phyloP scores from a whole-genome alignment of 306 rosid species.

The Lablab purpureus region DNA sequence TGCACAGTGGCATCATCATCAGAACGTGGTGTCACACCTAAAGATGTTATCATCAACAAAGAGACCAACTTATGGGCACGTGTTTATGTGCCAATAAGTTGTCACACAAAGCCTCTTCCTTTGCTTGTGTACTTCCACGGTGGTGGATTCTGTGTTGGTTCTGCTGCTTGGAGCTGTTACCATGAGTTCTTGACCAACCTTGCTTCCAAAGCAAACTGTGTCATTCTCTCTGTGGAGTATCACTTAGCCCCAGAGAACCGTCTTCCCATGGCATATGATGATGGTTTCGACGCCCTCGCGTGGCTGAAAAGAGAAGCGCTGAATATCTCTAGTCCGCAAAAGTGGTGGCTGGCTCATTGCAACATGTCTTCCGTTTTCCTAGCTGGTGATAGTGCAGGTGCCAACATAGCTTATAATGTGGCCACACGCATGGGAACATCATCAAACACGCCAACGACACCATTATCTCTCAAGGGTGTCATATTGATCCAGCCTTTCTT shows the following conservation, averaged over 20 bases:
- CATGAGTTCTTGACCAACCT: constrained; percentile 74
- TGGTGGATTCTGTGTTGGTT: constrained; percentile 96
- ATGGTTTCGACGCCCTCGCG: constrained; percentile 65
- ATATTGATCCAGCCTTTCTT: constrained; percentile 91
- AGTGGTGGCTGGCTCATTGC: constrained; percentile 76
- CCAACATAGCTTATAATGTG: constrained; percentile 81
- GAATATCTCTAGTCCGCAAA: constrained; percentile 50
- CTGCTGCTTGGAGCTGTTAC: constrained; percentile 90
- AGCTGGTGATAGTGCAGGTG: constrained; percentile 93
- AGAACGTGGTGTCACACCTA: constrained; percentile 55
- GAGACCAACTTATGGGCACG: constrained; percentile 72
- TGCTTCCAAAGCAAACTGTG: constrained; percentile 64
- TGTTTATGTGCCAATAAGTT: constrained; percentile 56
- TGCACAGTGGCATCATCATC: constrained; percentile 43
- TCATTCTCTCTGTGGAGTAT: constrained; percentile 70
- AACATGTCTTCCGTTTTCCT: constrained; percentile 59
- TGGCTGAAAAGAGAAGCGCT: constrained; percentile 75
- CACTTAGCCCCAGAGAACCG: constrained; percentile 80
- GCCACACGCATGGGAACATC: constrained; percentile 53
- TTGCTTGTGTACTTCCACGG: constrained; percentile 86
- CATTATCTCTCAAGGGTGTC: constrained; percentile 59
- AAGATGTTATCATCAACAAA: constrained; percentile 69
- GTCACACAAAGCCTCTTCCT: constrained; percentile 53
- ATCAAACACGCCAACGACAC: constrained; percentile 28
- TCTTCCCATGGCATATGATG: constrained; percentile 83